Base-by-base conservation (phyloP, 768 basidiomycete species). In the Mycena rosella region DNA sequence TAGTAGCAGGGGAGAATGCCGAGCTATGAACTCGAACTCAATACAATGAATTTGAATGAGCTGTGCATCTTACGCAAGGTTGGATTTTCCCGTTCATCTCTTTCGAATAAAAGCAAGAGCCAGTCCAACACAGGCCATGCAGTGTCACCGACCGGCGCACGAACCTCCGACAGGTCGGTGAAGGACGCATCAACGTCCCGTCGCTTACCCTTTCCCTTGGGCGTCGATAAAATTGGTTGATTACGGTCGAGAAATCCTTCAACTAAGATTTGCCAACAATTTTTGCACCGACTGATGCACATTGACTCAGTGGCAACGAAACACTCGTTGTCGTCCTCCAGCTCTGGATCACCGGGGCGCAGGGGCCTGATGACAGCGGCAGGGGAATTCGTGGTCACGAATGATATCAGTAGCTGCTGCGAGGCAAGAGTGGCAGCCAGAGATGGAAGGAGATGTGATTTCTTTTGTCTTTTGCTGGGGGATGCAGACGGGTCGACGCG, bases 91-190 rank as follows among this genome's bases (percentile, higher is more conserved):
- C 71, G 67, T 71, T 93, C 88, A 66, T 94, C 92, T 69, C 84
- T 86, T 73, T 95, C 91, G 69, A 93, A 92, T 22, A 94, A 70
- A 24, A 78, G 74, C 14, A 95, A 60, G 0, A 94, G 70, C 90
- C 91, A 94, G 24, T 88, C 86, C n/a, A 95, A 82, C 45, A 90
- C 74, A 32, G 86, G 84, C 93, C 93, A 95, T 6, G 91, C 88
- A 67, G 89, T 80, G 52, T 86, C 83, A 26, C 86, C 87, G 26
- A 94, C 84, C 14, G 84, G 74, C n/a, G 72, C 67, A 40, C 60
- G 71, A 14, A 40, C 36, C 53, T 63, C 70, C 22, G 60, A 70
- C 34, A 73, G 76, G 58, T 73, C 72, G 60, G 74, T 73, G n/a
- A 80, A 73, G 42, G 79, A 74, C 69, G 60, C 66, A 56, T 68